Base-by-base conservation (phyloP, 2,329 filamentous ascomycete species). In the Fusarium sp. region DNA sequence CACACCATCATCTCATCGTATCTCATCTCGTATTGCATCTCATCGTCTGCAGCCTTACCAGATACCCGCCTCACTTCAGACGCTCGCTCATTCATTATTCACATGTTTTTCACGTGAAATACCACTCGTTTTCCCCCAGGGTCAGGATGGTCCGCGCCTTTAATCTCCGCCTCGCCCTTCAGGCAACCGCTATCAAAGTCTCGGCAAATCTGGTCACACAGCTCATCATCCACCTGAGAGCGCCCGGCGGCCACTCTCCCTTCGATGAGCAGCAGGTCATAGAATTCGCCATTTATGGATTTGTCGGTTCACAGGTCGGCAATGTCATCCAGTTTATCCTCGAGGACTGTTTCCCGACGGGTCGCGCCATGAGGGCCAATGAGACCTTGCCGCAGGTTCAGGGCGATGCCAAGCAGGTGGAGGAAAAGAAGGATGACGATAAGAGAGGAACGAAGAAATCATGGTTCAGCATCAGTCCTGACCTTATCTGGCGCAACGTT, bases 211-310 rank as follows among this genome's bases (percentile, higher is more conserved):
- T 78, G 40, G 74, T 78, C 60, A 77, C 77, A 34, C 76, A 78
- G 65, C 38, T 71, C 62, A 61, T 77, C 57, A 64, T 58, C 24
- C 66, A 67, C 57, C 66, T 61, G 22, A 73, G 56, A 20, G 68
- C 67, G 30, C 65, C 76, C 6, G 59, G 53, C 4, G 32, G 67
- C 4, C 49, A 53, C 18, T 58, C 66, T 12, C 58, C 69, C 6
- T 71, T 79, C 62, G 79, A 80, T 70, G 58, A 58, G 55, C 79
- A 79, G 67, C 79, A 80, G 66, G 75, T 80, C 22, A 41, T 75
- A 32, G 79, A 80, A 70, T 80, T 80, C 55, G 79, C 78, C 27
- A 49, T 79, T 41, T 80, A 79, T 56, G 79, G 79, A 22, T 74
- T 77, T 49, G 43, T 80, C 58, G 77, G 78, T 20, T 80, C 78